A percentile compares a stretch with the other conserved stretches of the same genome.
Evolutionary conservation across 108 stramenopile species (phyloP).

Genomic region (Pseudonitzschia multistriata): DNA sequence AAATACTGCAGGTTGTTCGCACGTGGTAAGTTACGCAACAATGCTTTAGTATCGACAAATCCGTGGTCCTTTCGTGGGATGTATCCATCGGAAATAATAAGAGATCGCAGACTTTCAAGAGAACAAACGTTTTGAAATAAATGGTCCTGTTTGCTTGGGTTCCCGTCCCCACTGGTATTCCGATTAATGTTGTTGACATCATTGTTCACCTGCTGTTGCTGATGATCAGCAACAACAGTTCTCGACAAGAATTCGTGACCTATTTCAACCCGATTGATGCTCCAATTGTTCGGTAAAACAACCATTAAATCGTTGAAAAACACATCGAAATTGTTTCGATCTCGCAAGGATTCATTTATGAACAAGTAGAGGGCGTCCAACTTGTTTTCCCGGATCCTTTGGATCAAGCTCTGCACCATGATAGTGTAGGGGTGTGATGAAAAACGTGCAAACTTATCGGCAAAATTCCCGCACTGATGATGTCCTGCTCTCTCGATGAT

Average conservation of each 20-base stretch:
- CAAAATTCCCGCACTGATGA: too few relatives aligned
- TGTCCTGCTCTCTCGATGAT: not conserved
- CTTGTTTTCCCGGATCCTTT: slow-evolving; percentile 40
- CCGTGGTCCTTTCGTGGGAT: slow-evolving; percentile 39
- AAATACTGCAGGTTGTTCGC: slow-evolving; percentile 33
- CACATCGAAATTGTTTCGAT: slow-evolving; percentile 28
- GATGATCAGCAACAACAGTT: not conserved
- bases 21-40: slow-evolving; percentile 26
- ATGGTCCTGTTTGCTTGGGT: slow-evolving; percentile 17
- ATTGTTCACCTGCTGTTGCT: not conserved
- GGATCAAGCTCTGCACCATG: slow-evolving; percentile 18
- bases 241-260: slow-evolving; percentile 40
- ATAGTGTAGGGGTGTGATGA: not conserved
- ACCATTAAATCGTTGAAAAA: slow-evolving; percentile 24
- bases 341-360: slow-evolving; percentile 38
- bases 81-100: slow-evolving; percentile 43
- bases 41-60: slow-evolving; percentile 16
- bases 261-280: slow-evolving; percentile 42
- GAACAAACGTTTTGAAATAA: slow-evolving; percentile 24
- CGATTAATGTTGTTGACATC: not conserved
- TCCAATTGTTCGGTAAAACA: slow-evolving; percentile 39
- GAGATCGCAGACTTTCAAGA: slow-evolving; percentile 28
- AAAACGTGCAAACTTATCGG: not conserved
- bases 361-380: slow-evolving; percentile 44
- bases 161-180: not conserved